Percentiles rank a stretch among this genome's conserved stretches.
phyloP scores from a whole-genome alignment of 495 filamentous ascomycete species.

The Penicillium mononematosum region DNA sequence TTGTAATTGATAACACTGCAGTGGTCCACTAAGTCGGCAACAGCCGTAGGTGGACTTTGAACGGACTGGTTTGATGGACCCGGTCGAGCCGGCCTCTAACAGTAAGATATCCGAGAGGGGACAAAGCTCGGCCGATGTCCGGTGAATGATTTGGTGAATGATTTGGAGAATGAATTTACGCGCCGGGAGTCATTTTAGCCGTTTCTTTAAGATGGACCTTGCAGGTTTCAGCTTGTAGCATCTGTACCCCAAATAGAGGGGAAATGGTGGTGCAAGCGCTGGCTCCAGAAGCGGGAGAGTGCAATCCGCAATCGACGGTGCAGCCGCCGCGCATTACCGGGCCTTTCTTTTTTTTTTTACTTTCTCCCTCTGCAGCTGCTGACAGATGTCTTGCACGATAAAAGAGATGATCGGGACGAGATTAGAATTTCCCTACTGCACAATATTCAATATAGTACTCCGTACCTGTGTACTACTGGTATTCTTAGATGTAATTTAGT shows the following conservation, averaged over 20 bases:
- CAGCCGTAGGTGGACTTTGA: slow-evolving; percentile 6
- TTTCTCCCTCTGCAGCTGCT: slow-evolving; percentile 9
- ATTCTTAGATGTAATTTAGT: not conserved
- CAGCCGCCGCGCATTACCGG: slow-evolving; percentile 27
- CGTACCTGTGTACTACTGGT: not conserved
- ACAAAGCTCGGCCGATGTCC: slow-evolving; percentile 4
- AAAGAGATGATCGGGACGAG: slow-evolving; percentile 7
- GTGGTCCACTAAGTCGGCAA: slow-evolving; percentile 13
- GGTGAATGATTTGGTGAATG: not conserved
- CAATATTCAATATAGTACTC: slow-evolving; percentile 1
- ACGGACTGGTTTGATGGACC: not conserved
- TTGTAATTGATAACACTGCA: not conserved
- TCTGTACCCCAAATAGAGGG: slow-evolving; percentile 8
- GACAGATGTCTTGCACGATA: slow-evolving; percentile 14
- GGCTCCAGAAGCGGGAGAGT: slow-evolving; percentile 10
- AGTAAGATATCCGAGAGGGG: slow-evolving; percentile 8
- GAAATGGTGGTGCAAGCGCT: slow-evolving; percentile 9
- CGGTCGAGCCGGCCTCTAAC: slow-evolving; percentile 6
- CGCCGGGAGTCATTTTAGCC: not conserved
- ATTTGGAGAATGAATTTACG: not conserved
- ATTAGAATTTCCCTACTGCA: not conserved
- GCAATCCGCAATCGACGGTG: slow-evolving; percentile 24
- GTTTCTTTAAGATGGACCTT: slow-evolving; percentile 11
- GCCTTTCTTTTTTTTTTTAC: slow-evolving; percentile 10
- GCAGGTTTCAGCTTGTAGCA: not conserved